Conservation (phyloP, 2,329 filamentous ascomycete genomes). For the Akanthomyces uredinophilus region DNA sequence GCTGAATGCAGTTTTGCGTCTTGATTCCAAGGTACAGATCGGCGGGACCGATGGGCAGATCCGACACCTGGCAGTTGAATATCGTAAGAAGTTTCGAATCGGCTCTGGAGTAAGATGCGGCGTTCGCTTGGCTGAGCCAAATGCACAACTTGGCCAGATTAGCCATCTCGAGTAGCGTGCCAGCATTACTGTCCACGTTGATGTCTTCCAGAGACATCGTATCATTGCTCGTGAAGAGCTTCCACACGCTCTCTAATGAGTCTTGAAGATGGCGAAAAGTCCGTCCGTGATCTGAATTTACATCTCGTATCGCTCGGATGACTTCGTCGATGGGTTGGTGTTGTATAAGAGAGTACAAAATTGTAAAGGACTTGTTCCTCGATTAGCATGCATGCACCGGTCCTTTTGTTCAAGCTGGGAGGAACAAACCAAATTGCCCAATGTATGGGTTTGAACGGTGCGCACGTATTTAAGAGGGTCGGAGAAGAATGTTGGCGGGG, state of each 20-base stretch:
- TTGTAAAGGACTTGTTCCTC: background rate
- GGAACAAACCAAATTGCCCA: constrained; percentile 36
- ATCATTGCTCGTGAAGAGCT: constrained; percentile 29
- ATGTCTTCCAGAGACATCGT: constrained; percentile 32
- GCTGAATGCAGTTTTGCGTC: constrained; percentile 48
- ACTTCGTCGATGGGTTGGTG: constrained; percentile 34
- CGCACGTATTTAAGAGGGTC: constrained; percentile 35
- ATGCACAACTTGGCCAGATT: constrained; percentile 44
- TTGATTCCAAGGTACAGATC: constrained; percentile 44
- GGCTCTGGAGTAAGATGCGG: constrained; percentile 36
- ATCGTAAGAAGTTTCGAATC: constrained; percentile 42
- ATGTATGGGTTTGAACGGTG: constrained; percentile 33
- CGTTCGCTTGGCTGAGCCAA: constrained; percentile 34
- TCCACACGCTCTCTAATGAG: constrained; percentile 30
- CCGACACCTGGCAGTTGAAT: constrained; percentile 41
- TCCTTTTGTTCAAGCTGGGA: background rate
- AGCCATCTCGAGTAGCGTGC: constrained; percentile 38
- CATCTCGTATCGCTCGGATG: constrained; percentile 28
- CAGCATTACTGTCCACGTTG: constrained; percentile 30
- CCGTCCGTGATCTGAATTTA: constrained; percentile 29
- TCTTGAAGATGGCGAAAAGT: constrained; percentile 28
- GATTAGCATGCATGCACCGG: background rate
- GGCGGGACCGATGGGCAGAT: constrained; percentile 37
- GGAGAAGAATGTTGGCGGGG: constrained; percentile 28
- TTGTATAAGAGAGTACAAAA: constrained; percentile 25